Evolutionary conservation across 306 rosid genomes (phyloP).

Genomic region (Ceratonia siliqua): DNA sequence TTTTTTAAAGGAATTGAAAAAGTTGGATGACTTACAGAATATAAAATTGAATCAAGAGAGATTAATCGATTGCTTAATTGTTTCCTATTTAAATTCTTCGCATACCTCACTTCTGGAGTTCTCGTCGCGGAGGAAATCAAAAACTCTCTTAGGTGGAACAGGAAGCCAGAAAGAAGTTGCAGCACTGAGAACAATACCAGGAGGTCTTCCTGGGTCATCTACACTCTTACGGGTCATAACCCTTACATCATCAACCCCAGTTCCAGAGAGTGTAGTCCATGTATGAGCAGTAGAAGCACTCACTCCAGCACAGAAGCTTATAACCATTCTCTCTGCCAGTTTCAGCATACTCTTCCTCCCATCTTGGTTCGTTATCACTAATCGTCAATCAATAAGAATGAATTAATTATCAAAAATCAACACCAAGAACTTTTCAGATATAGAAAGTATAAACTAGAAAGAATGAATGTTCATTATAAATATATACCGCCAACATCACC

Average conservation of each 20-base stretch:
- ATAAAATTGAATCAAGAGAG: not conserved
- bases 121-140: constrained; percentile 93
- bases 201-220: constrained; percentile 95
- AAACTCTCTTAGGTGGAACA: constrained; percentile 79
- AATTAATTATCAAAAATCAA: too few relatives aligned
- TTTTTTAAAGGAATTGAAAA: constrained; percentile 3
- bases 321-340: constrained; percentile 96
- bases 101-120: constrained; percentile 87
- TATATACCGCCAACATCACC: constrained; percentile 86
- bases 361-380: constrained; percentile 91
- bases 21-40: not conserved
- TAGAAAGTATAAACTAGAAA: too few relatives aligned
- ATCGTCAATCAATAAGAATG: too few relatives aligned
- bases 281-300: constrained; percentile 95
- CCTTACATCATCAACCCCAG: constrained; percentile 92
- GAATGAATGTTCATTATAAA: too few relatives aligned
- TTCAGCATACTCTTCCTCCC: constrained; percentile 98
- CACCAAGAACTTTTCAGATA: too few relatives aligned
- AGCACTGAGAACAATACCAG: constrained; percentile 92
- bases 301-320: constrained; percentile 96
- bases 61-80: not conserved
- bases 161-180: constrained; percentile 99
- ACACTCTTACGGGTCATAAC: constrained; percentile 97
- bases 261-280: constrained; percentile 94
- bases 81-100: not conserved